A percentile compares a stretch with the other conserved stretches of the same genome.
These are phyloP conservation scores for Starmerella tilneyi DNA, from an alignment of 805 yeast species.

Conservation along the genomic window DNA sequence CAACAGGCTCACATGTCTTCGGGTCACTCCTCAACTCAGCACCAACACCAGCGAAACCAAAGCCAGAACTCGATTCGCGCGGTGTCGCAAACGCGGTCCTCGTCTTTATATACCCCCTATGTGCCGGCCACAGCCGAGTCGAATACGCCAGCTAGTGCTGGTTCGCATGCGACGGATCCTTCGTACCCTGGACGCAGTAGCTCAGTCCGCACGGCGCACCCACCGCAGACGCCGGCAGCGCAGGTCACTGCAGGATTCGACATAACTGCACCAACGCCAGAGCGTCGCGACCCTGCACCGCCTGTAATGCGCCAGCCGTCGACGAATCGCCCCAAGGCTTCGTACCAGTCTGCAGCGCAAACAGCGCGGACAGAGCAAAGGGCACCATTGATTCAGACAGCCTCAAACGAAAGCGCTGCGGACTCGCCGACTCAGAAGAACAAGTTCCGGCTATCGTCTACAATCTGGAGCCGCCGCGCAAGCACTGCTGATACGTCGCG, in stretches of 20 bases:
- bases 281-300: constrained; percentile 11
- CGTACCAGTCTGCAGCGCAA: neutral
- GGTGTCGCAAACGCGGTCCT: neutral
- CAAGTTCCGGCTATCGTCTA: constrained; percentile 12
- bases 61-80: constrained; percentile 5
- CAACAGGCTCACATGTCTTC: neutral
- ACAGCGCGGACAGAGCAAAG: neutral
- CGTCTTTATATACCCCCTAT: neutral
- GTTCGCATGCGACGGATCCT: no score
- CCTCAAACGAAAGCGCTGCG: neutral
- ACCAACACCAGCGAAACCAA: constrained; percentile 8
- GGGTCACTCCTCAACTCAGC: neutral
- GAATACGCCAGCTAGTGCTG: no score
- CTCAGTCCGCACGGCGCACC: neutral
- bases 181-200: no score
- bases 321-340: neutral
- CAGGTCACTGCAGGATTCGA: constrained; percentile 1
- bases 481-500: constrained; percentile 1
- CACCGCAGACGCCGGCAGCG: neutral
- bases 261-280: constrained; percentile 9
- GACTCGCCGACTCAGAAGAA: constrained; percentile 1
- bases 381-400: neutral
- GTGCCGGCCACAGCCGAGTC: neutral
- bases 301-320: constrained; percentile 9
- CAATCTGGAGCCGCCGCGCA: constrained; percentile 4